Percentiles rank a stretch among this genome's conserved stretches.
phyloP scores from a whole-genome alignment of 2,329 filamentous ascomycete species.

The Nigrospora sphaerica region DNA sequence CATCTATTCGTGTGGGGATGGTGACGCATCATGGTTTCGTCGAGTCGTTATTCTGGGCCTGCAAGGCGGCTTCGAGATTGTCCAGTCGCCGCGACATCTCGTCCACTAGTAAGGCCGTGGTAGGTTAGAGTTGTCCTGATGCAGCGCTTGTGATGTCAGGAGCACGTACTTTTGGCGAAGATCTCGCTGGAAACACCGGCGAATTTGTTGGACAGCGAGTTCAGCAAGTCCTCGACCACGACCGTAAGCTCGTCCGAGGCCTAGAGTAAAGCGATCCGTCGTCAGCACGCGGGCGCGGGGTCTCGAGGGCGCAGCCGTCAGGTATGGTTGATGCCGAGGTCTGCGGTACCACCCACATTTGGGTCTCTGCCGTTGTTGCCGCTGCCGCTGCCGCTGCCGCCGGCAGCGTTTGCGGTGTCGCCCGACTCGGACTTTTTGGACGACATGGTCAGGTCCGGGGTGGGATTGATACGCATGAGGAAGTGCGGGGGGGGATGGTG shows the following conservation, averaged over 20 bases:
- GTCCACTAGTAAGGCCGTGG: constrained; percentile 59
- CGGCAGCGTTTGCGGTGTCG: constrained; percentile 5
- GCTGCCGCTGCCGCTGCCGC: constrained; percentile 10
- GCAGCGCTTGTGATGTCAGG: background rate
- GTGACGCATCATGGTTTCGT: constrained; percentile 24
- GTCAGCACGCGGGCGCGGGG: no score
- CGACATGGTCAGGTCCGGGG: constrained; percentile 10
- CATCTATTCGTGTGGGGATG: no score
- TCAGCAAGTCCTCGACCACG: constrained; percentile 80
- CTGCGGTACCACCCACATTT: constrained; percentile 1
- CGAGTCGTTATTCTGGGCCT: constrained; percentile 30
- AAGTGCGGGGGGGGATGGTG: no score
- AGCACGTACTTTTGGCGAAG: constrained; percentile 68
- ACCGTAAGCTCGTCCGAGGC: constrained; percentile 59
- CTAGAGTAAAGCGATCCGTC: background rate
- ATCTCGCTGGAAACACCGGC: constrained; percentile 78
- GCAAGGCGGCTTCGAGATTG: constrained; percentile 68
- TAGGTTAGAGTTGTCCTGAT: background rate
- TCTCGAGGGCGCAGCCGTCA: no score
- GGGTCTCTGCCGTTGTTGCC: background rate
- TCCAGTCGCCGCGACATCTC: constrained; percentile 87
- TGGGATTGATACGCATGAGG: no score
- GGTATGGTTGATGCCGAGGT: no score
- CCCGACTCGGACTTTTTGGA: constrained; percentile 14
- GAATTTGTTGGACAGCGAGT: constrained; percentile 80